Percentiles rank a stretch among this genome's conserved stretches.
Conservation (phyloP, 306 rosid genomes). For the Lathyrus tuberosus region DNA sequence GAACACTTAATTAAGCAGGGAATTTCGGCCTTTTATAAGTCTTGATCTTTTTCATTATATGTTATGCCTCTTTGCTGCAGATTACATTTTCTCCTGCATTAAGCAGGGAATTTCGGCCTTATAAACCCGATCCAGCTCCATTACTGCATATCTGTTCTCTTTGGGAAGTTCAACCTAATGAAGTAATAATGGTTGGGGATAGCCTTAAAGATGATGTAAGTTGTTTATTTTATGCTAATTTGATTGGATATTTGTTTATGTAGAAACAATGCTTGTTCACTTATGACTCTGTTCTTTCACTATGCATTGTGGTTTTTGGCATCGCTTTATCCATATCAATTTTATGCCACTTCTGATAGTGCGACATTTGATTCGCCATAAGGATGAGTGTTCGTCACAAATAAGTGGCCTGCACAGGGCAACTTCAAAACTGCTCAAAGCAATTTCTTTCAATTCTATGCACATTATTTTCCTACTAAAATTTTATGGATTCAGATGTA, state of each 20-base stretch:
- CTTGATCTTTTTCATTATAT: neutral
- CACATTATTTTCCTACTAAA: neutral
- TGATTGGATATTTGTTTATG: neutral
- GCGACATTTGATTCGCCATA: constrained; percentile 19
- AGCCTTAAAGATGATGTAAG: constrained; percentile 91
- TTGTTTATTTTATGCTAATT: constrained; percentile 1
- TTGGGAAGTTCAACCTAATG: constrained; percentile 82
- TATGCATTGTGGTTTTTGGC: constrained; percentile 18
- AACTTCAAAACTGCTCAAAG: constrained; percentile 10
- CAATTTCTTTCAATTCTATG: constrained; percentile 29
- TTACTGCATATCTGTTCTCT: constrained; percentile 82
- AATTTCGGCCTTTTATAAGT: neutral
- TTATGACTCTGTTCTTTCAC: constrained; percentile 1
- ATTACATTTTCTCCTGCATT: constrained; percentile 78
- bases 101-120: constrained; percentile 87
- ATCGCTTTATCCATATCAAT: constrained; percentile 6
- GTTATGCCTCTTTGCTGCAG: constrained; percentile 57
- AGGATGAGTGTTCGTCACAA: constrained; percentile 4
- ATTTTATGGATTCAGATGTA: neutral
- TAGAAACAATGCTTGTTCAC: too few relatives aligned
- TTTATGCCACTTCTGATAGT: constrained; percentile 16
- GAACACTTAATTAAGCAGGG: too few relatives aligned
- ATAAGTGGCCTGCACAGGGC: constrained; percentile 5
- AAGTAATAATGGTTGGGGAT: constrained; percentile 94
- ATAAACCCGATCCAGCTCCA: constrained; percentile 90